Percentiles rank a stretch among this genome's conserved stretches.
Conservation (phyloP, 1,284 basidiomycete species). For the Irpex sp. region DNA sequence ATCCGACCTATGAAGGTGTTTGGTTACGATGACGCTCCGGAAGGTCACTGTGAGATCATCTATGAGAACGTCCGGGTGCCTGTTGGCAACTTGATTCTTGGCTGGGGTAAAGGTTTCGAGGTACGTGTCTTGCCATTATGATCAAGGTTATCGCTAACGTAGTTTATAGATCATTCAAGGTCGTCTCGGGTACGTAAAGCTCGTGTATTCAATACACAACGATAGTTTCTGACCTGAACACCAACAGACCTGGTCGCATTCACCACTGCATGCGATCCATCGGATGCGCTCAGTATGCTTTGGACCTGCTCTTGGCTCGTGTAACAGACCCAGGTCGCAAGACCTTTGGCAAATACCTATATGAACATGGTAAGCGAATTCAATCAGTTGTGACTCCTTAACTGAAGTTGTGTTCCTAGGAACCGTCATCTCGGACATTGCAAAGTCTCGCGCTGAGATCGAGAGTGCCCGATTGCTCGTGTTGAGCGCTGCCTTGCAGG, state of each 20-base stretch:
- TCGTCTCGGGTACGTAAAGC: slow-evolving; percentile 73
- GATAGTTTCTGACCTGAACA: neutral
- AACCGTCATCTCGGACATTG: slow-evolving; percentile 88
- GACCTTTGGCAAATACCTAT: slow-evolving; percentile 91
- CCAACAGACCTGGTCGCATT: slow-evolving; percentile 75
- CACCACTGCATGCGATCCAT: slow-evolving; percentile 99
- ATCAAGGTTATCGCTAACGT: neutral
- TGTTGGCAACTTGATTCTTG: slow-evolving; percentile 78
- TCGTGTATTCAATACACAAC: neutral
- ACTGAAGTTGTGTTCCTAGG: slow-evolving; percentile 38
- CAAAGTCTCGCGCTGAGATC: slow-evolving; percentile 90
- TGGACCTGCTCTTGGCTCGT: slow-evolving; percentile 89
- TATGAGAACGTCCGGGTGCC: slow-evolving; percentile 95
- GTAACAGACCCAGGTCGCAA: slow-evolving; percentile 88
- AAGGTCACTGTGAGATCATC: slow-evolving; percentile 93
- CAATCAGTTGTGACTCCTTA: neutral
- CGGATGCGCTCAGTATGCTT: slow-evolving; percentile 80
- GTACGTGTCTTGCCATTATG: slow-evolving; percentile 28
- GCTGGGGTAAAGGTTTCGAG: slow-evolving; percentile 94
- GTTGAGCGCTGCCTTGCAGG: slow-evolving; percentile 89
- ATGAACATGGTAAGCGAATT: slow-evolving; percentile 74
- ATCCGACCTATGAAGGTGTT: slow-evolving; percentile 91
- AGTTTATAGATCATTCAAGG: slow-evolving; percentile 90
- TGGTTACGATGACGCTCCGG: slow-evolving; percentile 93
- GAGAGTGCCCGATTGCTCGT: slow-evolving; percentile 87